Evolutionary conservation across 169 alveolate species (phyloP).

Genomic region (Prorocentrum cordatum): DNA sequence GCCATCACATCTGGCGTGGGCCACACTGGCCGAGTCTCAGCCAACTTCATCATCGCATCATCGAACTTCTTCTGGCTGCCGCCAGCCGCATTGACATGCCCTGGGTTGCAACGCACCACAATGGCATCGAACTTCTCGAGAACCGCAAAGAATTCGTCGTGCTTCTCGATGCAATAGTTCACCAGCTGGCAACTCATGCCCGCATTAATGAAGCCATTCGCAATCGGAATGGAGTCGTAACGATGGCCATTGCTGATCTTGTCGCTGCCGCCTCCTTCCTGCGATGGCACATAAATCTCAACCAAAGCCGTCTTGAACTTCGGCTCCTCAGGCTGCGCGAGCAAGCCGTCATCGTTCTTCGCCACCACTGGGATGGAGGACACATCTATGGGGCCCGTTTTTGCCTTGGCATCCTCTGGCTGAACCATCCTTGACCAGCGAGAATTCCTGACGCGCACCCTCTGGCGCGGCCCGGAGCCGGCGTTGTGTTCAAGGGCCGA

Average conservation of each 20-base stretch:
- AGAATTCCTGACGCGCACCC: too few species aligned
- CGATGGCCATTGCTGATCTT: conserved; percentile 37
- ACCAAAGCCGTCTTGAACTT: conserved; percentile 6
- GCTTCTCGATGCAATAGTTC: not conserved
- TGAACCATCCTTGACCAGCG: too few species aligned
- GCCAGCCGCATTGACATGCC: not conserved
- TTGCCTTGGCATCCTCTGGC: too few species aligned
- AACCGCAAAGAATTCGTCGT: not conserved
- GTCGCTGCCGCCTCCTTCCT: conserved; percentile 17
- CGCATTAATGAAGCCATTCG: conserved; percentile 1
- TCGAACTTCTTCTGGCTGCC: not conserved
- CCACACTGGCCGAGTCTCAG: not conserved
- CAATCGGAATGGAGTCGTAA: conserved; percentile 1
- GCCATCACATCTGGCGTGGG: not conserved
- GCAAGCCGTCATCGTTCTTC: conserved; percentile 17
- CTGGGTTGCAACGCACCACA: too few species aligned
- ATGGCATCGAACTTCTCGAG: conserved; percentile 29
- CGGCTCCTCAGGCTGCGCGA: conserved; percentile 22
- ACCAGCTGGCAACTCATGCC: conserved; percentile 31
- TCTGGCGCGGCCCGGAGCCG: too few species aligned
- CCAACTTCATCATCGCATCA: not conserved
- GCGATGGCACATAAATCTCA: conserved; percentile 12
- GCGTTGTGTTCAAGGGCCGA: too few species aligned
- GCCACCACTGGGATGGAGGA: conserved; percentile 1
- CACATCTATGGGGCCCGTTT: not conserved